Evolutionary conservation across 2,329 filamentous ascomycete species (phyloP), one percentile per base, ranked within the genome.

Genomic region (Phyllosticta citrichinensis): DNA sequence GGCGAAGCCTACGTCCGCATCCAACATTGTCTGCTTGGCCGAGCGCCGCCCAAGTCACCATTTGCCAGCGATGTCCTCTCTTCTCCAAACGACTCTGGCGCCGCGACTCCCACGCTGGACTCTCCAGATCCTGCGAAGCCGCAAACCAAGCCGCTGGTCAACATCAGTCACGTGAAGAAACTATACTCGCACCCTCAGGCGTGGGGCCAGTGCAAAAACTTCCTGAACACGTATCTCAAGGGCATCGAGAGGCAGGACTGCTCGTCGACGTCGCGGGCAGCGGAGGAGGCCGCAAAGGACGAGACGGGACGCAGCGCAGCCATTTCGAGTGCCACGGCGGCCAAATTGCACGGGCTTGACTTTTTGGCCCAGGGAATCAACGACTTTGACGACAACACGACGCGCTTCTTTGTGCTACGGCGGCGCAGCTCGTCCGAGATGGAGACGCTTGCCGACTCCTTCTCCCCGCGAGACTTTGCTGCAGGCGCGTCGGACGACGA

Each of bases 131-230:
- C 78, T 17, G 68, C n/a, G 6, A 75, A 74, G 66, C 79, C 79
- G 25, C 74, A 74, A 64, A 73, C 77, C 50, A 74, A 74, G 64
- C 83, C 85, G 2, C 67, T 81, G 50, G 68, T 71, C 57, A 75
- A 77, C 64, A 74, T 92, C 64, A 74, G 76, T 60, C 80, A 87
- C 66, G 81, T 97, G 68, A 83, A 81, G 66, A 87, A 87, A 68
- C 75, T 99, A 51, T 96, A 96, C 77, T 94, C 90, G 24, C 94
- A 99, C 74, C 92, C 93, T 10, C 94, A 99, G 75, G 94, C 91
- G 27, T 96, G 94, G 80, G 91, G 91, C 25, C 94, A 99, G 76
- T 97, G 92, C 74, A 85, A 86, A 53, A 74, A 71, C 9, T 96
- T 96, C 74, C 81, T 97, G 25, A 79, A 81, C 9, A 77, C 80